Conservation (phyloP, 306 rosid genomes). For the Quercus berberidifolia region DNA sequence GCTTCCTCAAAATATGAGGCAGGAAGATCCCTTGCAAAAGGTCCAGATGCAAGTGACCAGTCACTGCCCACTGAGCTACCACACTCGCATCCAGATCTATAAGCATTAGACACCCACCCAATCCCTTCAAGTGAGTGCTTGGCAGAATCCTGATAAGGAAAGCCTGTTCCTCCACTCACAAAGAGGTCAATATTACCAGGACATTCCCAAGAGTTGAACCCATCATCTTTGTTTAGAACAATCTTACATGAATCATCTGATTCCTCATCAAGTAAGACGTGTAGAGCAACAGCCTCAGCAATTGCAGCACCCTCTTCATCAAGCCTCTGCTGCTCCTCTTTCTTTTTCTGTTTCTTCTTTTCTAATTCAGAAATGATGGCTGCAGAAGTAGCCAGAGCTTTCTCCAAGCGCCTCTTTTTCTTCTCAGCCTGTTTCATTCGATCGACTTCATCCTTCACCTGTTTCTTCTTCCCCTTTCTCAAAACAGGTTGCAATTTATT, state of each 20-base stretch:
- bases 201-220: conserved; percentile 59
- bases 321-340: conserved; percentile 94
- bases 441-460: conserved; percentile 90
- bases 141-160: conserved; percentile 49
- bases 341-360: conserved; percentile 91
- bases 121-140: conserved; percentile 56
- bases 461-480: conserved; percentile 95
- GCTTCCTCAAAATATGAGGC: conserved; percentile 39
- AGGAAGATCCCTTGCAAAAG: conserved; percentile 30
- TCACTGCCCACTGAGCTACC: conserved; percentile 43
- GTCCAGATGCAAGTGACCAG: conserved; percentile 51
- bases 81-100: conserved; percentile 43
- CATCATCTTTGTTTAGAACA: conserved; percentile 43
- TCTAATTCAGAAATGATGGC: conserved; percentile 98
- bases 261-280: conserved; percentile 85
- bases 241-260: conserved; percentile 60
- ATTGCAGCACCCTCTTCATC: conserved; percentile 99
- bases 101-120: conserved; percentile 57
- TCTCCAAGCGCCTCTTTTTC: conserved; percentile 95
- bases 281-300: conserved; percentile 97
- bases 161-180: conserved; percentile 50
- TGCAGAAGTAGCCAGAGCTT: conserved; percentile 98
- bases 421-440: conserved; percentile 97
- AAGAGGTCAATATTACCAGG: conserved; percentile 42
- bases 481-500: conserved; percentile 78